These are phyloP conservation scores for Hordeum marinum DNA, from an alignment of 176 grass and related monocot genomes.

Conservation along the genomic window DNA sequence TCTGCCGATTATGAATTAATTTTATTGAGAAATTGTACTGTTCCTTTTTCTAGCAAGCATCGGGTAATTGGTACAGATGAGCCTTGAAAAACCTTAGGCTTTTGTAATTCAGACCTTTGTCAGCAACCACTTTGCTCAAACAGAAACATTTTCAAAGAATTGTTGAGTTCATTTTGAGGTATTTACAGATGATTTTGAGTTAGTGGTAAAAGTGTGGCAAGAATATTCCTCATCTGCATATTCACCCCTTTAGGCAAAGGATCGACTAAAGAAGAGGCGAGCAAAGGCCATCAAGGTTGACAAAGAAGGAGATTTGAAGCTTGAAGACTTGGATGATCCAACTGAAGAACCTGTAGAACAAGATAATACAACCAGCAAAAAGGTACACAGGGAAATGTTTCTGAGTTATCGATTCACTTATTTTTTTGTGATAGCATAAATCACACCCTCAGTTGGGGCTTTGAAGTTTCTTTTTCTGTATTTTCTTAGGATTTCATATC, in stretches of 20 bases:
- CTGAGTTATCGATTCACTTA: background rate
- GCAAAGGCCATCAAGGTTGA: slow-evolving; percentile 84
- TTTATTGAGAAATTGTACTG: background rate
- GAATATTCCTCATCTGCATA: background rate
- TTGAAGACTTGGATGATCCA: slow-evolving; percentile 71
- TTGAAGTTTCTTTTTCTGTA: slow-evolving; percentile 11
- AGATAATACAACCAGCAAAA: slow-evolving; percentile 69
- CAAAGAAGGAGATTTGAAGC: slow-evolving; percentile 79
- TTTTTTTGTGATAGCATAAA: background rate
- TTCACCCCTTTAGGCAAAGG: slow-evolving; percentile 67
- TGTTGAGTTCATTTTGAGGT: background rate
- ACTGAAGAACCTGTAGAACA: slow-evolving; percentile 42
- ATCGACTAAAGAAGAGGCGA: slow-evolving; percentile 78
- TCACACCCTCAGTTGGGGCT: background rate
- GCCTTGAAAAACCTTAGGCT: background rate
- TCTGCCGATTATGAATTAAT: slow-evolving; percentile 5
- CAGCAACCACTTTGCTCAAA: background rate
- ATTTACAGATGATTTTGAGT: background rate
- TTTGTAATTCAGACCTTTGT: background rate
- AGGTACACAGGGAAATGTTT: slow-evolving; percentile 43
- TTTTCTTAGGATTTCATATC: background rate
- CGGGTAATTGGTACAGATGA: background rate
- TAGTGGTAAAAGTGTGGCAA: background rate
- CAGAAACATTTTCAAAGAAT: background rate
- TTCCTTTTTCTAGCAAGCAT: background rate